These are phyloP conservation scores for Mycena leptocephala DNA, from an alignment of 768 basidiomycete genomes.

Conservation along the genomic window DNA sequence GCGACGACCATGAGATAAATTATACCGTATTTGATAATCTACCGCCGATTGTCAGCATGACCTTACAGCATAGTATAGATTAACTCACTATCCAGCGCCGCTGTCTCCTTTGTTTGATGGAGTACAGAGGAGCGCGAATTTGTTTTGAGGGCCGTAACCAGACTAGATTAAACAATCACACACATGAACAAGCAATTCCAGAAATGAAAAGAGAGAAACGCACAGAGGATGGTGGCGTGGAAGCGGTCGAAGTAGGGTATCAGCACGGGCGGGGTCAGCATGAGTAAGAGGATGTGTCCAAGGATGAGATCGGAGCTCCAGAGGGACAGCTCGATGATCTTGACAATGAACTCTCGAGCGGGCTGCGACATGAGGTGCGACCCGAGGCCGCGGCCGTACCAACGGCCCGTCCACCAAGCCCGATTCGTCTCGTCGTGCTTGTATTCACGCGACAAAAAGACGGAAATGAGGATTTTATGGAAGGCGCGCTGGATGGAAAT, in stretches of 20 bases:
- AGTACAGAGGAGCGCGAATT: slow-evolving; percentile 93
- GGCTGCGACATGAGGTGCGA: slow-evolving; percentile 95
- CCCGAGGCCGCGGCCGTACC: slow-evolving; percentile 97
- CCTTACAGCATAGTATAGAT: background rate
- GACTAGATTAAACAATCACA: slow-evolving; percentile 64
- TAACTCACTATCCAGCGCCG: slow-evolving; percentile 89
- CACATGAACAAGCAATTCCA: slow-evolving; percentile 37
- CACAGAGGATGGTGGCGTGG: slow-evolving; percentile 94
- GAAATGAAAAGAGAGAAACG: slow-evolving; percentile 50
- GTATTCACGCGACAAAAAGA: slow-evolving; percentile 97
- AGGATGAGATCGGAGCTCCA: slow-evolving; percentile 97
- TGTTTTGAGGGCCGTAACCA: slow-evolving; percentile 97
- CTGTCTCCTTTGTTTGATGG: slow-evolving; percentile 90
- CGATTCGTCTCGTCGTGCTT: slow-evolving; percentile 99
- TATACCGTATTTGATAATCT: slow-evolving; percentile 90
- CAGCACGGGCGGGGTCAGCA: slow-evolving; percentile 90
- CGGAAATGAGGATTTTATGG: slow-evolving; percentile 94
- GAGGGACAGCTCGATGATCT: slow-evolving; percentile 95
- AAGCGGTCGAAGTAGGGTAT: slow-evolving; percentile 94
- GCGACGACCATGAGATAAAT: slow-evolving; percentile 81
- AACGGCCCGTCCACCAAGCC: slow-evolving; percentile 99
- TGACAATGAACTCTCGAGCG: slow-evolving; percentile 96
- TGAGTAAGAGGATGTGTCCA: slow-evolving; percentile 90
- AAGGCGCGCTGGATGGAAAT: slow-evolving; percentile 95
- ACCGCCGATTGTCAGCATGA: slow-evolving; percentile 8